These are phyloP conservation scores for Epipyxis sp. DNA, from an alignment of 108 stramenopile genomes.

Conservation along the genomic window DNA sequence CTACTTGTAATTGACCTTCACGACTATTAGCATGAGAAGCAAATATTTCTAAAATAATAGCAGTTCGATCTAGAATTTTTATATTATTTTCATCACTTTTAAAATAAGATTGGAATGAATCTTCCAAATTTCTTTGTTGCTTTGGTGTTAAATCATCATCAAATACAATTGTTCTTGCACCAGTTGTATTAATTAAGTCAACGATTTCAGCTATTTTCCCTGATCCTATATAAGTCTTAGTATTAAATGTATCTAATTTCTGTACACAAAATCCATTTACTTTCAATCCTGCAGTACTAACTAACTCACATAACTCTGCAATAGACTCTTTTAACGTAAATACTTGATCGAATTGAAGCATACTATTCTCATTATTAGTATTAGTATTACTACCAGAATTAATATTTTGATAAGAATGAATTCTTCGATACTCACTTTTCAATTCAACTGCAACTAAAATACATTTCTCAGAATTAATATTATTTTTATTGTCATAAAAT, in stretches of 20 bases:
- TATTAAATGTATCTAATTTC: constrained; percentile 79
- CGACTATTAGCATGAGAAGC: constrained; percentile 85
- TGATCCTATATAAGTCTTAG: constrained; percentile 73
- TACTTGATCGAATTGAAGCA: too few species aligned
- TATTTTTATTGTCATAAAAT: too few species aligned
- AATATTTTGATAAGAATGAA: too few species aligned
- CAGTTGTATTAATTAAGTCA: constrained; percentile 58
- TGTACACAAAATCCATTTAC: constrained; percentile 71
- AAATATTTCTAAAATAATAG: constrained; percentile 92
- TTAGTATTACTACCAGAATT: too few species aligned
- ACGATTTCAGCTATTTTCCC: constrained; percentile 59
- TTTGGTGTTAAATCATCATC: constrained; percentile 89
- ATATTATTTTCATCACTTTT: constrained; percentile 35
- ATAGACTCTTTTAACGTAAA: constrained; percentile 84
- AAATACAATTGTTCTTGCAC: constrained; percentile 75
- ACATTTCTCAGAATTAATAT: too few species aligned
- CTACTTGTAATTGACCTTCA: constrained; percentile 81
- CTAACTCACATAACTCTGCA: constrained; percentile 84
- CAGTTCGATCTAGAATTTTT: constrained; percentile 89
- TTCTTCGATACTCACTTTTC: too few species aligned
- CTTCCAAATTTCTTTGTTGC: constrained; percentile 77
- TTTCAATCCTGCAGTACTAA: constrained; percentile 81
- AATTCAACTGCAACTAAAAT: too few species aligned
- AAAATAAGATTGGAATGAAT: constrained; percentile 49
- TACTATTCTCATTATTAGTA: too few species aligned